Conservation (phyloP, 1,284 basidiomycete species). For the Hypsizygus ulmarius region DNA sequence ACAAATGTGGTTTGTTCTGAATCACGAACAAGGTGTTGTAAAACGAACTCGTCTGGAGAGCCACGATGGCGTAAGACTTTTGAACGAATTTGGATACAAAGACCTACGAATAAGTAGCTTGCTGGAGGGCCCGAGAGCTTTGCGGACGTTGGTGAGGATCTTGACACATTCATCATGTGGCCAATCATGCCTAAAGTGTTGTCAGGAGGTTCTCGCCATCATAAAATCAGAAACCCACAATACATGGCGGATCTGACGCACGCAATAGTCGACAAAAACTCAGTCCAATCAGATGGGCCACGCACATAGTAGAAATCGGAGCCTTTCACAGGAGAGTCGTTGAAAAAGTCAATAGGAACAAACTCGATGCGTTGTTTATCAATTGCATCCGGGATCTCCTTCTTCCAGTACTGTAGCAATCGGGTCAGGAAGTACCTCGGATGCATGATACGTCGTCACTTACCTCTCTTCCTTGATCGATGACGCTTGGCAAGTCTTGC, state of each 20-base stretch:
- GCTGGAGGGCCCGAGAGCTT: conserved; percentile 27
- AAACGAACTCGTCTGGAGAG: conserved; percentile 19
- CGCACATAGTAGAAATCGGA: conserved; percentile 14
- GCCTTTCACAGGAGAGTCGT: conserved; percentile 1
- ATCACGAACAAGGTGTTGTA: conserved; percentile 16
- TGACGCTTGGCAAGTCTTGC: conserved; percentile 9
- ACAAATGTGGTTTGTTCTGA: too few relatives aligned
- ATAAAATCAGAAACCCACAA: too few relatives aligned
- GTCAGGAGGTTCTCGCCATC: too few relatives aligned
- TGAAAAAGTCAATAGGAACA: conserved; percentile 11
- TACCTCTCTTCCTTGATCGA: conserved; percentile 6
- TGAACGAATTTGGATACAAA: background rate
- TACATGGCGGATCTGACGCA: background rate
- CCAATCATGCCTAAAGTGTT: conserved; percentile 29
- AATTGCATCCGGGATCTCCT: conserved; percentile 1
- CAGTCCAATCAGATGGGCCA: too few relatives aligned
- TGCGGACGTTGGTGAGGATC: conserved; percentile 30
- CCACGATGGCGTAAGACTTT: background rate
- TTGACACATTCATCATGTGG: conserved; percentile 25
- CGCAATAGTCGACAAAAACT: too few relatives aligned
- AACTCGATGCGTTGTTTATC: conserved; percentile 3
- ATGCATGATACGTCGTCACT: background rate
- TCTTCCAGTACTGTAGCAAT: background rate
- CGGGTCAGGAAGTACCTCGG: background rate
- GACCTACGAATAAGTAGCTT: conserved; percentile 32